These are phyloP conservation scores for Cotoneaster glaucophyllus DNA, from an alignment of 306 rosid genomes.

Conservation along the genomic window DNA sequence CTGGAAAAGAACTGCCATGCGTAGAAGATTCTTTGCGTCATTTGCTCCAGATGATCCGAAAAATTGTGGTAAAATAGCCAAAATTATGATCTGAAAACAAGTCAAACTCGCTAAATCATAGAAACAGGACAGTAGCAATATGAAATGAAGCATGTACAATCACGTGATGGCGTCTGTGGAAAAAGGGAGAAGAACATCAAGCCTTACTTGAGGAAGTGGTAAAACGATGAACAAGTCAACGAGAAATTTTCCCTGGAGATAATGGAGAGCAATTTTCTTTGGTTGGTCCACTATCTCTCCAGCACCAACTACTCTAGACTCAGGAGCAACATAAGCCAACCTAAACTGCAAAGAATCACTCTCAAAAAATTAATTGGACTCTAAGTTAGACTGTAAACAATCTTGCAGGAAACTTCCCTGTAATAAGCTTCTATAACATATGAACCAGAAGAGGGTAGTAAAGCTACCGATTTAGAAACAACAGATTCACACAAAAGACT, in stretches of 20 bases:
- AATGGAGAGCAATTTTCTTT: constrained; percentile 53
- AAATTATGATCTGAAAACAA: constrained; percentile 55
- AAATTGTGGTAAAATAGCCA: constrained; percentile 32
- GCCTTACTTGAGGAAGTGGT: constrained; percentile 81
- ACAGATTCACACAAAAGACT: background rate
- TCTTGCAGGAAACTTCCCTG: background rate
- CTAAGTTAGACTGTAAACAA: background rate
- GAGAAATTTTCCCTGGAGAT: constrained; percentile 41
- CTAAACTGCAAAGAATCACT: constrained; percentile 40
- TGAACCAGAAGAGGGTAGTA: background rate
- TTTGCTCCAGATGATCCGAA: constrained; percentile 64
- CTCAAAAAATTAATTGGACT: background rate
- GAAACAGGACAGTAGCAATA: background rate
- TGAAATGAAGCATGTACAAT: background rate
- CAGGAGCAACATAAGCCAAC: constrained; percentile 83
- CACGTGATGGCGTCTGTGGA: background rate
- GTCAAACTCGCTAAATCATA: background rate
- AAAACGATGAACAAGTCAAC: constrained; percentile 56
- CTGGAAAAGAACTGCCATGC: constrained; percentile 51
- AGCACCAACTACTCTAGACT: constrained; percentile 72
- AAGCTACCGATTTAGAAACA: background rate
- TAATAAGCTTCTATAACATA: background rate
- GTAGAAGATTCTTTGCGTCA: constrained; percentile 61
- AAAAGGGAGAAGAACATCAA: background rate
- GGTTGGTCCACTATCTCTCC: constrained; percentile 75